Conservation (phyloP, 1,284 basidiomycete genomes). For the Austropuccinia psidii region DNA sequence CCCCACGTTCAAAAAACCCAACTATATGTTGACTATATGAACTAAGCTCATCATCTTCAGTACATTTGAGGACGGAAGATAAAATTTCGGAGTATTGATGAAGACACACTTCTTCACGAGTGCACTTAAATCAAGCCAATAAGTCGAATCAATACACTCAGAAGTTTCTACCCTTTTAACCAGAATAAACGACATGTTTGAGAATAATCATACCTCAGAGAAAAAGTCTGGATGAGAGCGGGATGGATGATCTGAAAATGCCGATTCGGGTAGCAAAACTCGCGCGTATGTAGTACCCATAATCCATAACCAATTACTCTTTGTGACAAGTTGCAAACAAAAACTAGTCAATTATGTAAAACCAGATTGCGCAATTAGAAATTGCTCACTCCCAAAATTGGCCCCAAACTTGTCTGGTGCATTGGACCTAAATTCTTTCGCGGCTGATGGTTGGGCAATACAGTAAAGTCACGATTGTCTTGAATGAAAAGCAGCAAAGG, state of each 20-base stretch:
- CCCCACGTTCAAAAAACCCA: conserved; percentile 13
- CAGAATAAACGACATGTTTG: neutral
- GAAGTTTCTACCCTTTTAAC: neutral
- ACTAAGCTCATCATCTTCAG: neutral
- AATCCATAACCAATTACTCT: conserved; percentile 19
- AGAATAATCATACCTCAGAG: conserved; percentile 4
- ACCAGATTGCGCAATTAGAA: neutral
- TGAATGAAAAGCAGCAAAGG: neutral
- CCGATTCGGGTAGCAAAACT: neutral
- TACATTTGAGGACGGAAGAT: neutral
- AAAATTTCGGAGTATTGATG: conserved; percentile 11
- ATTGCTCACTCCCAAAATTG: conserved; percentile 24
- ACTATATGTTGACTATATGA: conserved; percentile 1
- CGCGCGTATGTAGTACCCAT: conserved; percentile 13
- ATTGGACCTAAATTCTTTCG: neutral
- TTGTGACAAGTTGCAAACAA: neutral
- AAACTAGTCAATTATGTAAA: neutral
- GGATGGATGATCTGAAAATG: neutral
- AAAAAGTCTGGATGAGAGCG: conserved; percentile 13
- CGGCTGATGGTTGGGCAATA: conserved; percentile 7
- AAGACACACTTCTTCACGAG: conserved; percentile 9
- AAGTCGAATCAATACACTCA: neutral
- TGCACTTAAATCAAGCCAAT: conserved; percentile 2
- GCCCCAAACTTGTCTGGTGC: conserved; percentile 30
- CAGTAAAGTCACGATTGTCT: conserved; percentile 34